These are phyloP conservation scores for Coleophoma crateriformis DNA, from an alignment of 2,329 filamentous ascomycete genomes.

Conservation along the genomic window DNA sequence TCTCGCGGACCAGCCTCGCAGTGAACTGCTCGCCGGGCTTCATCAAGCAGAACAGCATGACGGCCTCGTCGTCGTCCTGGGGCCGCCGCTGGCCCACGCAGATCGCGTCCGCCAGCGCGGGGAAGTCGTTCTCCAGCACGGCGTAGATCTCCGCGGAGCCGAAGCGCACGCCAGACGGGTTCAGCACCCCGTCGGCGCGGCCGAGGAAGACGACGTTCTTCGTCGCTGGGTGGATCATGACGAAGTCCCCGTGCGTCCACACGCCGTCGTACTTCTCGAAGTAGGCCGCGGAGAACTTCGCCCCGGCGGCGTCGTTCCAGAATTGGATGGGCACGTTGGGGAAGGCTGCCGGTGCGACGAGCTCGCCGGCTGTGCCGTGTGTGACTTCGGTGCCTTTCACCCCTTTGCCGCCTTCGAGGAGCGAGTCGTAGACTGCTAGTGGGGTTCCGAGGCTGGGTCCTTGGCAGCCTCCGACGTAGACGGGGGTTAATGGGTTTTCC, in stretches of 20 bases:
- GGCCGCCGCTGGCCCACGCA: constrained; percentile 74
- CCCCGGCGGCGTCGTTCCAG: constrained; percentile 44
- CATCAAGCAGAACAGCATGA: constrained; percentile 56
- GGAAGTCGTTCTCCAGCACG: constrained; percentile 63
- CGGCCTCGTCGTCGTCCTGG: constrained; percentile 48
- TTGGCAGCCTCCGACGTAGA: constrained; percentile 55
- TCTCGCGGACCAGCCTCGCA: constrained; percentile 42
- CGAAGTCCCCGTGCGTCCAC: constrained; percentile 83
- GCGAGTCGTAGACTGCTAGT: constrained; percentile 57
- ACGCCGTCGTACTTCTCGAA: constrained; percentile 60
- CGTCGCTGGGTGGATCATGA: constrained; percentile 63
- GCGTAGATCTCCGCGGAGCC: constrained; percentile 77
- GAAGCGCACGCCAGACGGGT: constrained; percentile 74
- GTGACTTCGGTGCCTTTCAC: constrained; percentile 35
- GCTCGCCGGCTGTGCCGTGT: constrained; percentile 64
- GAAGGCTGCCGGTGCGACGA: constrained; percentile 66
- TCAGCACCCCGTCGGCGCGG: constrained; percentile 72
- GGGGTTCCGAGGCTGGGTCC: constrained; percentile 46
- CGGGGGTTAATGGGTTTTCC: constrained; percentile 64
- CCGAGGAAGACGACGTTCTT: constrained; percentile 62
- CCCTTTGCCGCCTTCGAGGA: constrained; percentile 39
- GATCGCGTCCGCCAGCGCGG: constrained; percentile 63
- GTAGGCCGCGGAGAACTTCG: constrained; percentile 49
- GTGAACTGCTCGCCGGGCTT: constrained; percentile 52
- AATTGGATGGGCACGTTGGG: constrained; percentile 70